Base-by-base conservation (phyloP, 2,329 filamentous ascomycete species). In the Calonectria crousiana region DNA sequence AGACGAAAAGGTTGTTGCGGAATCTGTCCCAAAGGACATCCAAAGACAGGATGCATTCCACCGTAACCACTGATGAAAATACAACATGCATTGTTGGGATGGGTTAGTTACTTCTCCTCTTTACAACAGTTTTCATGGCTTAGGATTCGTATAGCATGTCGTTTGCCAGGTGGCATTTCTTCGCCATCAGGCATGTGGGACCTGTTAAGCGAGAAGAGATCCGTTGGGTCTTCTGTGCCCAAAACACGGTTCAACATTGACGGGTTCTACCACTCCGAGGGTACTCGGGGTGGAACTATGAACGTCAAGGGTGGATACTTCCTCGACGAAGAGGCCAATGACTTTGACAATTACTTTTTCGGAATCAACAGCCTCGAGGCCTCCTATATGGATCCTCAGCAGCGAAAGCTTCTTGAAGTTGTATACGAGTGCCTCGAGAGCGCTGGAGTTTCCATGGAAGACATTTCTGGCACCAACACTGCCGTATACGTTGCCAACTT, bases 351-450 rank as follows among this genome's bases (percentile, higher is more conserved):
- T 28, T 36, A 38, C 34, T 67, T 67, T 34, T 67, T 67, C 36
- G 36, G 36, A 18, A 67, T 53, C 8, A 67, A 36, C 30, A 36
- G 28, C 49, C n/a, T 53, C 2, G 65, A 67, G 34, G 65, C 65
- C 9, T 41, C 32, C n/a, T 67, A 30, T 28, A 53, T 67, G 65
- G 64, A 67, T 23, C 64, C 64, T 20, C 64, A 67, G 13, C 64
- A 67, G 47, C 64, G 64, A 36, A 67, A 67, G 41, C 41, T 67
- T 16, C 64, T 67, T 11, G 64, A 67, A 28, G 64, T 67, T 20
- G 41, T 51, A 26, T 67, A 67, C 32, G 64, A 67, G 30, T 51
- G 41, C 13, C 32, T 67, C 6, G 64, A 67, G 44, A 51, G 30
- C 9, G 64, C 64, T 3, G 64, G 44, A 18, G 41, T 49, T n/a